phyloP scores from a whole-genome alignment of 2,329 filamentous ascomycete species.

The Coleophoma eucalyptorum region DNA sequence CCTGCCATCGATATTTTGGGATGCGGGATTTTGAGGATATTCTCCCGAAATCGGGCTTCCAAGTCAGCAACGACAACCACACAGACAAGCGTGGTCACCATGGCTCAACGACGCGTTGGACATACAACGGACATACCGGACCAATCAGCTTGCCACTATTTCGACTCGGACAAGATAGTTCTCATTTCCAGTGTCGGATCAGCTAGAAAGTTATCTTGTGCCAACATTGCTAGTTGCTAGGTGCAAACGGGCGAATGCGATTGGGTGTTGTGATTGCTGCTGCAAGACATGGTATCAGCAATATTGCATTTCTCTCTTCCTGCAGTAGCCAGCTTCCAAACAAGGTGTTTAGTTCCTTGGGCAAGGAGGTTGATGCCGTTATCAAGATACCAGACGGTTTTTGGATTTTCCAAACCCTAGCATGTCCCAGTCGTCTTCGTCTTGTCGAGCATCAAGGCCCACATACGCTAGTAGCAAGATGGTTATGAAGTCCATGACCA shows the following conservation, averaged over 20 bases:
- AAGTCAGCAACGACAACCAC: neutral
- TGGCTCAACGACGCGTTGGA: too few relatives aligned
- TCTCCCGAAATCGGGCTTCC: neutral
- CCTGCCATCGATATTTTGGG: neutral
- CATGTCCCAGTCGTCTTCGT: neutral
- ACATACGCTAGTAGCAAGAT: neutral
- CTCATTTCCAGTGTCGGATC: too few relatives aligned
- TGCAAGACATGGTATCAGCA: too few relatives aligned
- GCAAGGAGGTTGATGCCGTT: neutral
- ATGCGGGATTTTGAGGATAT: neutral
- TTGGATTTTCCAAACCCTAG: neutral
- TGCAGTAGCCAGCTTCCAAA: neutral
- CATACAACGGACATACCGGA: neutral
- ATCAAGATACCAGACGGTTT: neutral
- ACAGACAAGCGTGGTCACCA: too few relatives aligned
- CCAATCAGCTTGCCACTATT: neutral
- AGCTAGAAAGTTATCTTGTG: too few relatives aligned
- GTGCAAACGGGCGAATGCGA: too few relatives aligned
- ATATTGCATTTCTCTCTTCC: too few relatives aligned
- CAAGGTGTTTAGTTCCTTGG: neutral
- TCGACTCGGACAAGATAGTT: too few relatives aligned
- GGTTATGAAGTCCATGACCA: neutral
- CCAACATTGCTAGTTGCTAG: too few relatives aligned
- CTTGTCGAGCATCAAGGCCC: neutral
- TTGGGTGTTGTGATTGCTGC: too few relatives aligned